phyloP scores from a whole-genome alignment of 192 early-diverging fungal species.

The Chytriomyces hyalinus region DNA sequence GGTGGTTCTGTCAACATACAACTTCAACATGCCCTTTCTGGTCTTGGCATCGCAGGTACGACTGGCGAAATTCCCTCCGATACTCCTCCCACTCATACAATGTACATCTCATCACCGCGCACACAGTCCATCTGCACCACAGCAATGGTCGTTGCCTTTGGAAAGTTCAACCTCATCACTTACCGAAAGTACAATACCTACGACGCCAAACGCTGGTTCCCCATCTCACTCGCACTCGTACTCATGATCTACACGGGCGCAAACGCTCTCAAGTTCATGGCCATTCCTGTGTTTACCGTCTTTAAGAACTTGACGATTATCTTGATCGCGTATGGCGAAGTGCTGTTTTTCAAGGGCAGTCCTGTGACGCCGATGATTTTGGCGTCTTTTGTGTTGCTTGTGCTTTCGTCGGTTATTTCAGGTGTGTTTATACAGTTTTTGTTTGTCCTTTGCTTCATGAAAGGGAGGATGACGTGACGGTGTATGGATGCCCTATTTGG shows the following conservation, averaged over 20 bases:
- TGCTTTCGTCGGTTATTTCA: conserved; percentile 84
- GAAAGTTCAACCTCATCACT: conserved; percentile 33
- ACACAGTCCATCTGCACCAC: conserved; percentile 39
- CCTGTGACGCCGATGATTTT: conserved; percentile 83
- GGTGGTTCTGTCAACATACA: conserved; percentile 52
- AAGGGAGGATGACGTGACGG: conserved; percentile 23
- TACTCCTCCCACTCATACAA: background rate
- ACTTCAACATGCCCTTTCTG: conserved; percentile 59
- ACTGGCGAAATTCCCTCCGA: background rate
- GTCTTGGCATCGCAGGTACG: conserved; percentile 57
- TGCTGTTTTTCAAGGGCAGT: conserved; percentile 76
- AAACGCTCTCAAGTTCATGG: conserved; percentile 89
- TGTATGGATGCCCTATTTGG: background rate
- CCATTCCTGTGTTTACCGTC: conserved; percentile 94
- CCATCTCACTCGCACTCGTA: conserved; percentile 82
- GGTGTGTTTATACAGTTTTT: conserved; percentile 49
- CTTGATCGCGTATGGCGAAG: conserved; percentile 92
- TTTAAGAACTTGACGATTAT: conserved; percentile 99
- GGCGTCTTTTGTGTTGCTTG: conserved; percentile 77
- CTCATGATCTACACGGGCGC: conserved; percentile 98
- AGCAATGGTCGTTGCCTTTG: conserved; percentile 56
- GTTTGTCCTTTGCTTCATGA: conserved; percentile 50
- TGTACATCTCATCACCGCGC: background rate
- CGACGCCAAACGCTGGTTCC: conserved; percentile 67
- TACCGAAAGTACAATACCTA: conserved; percentile 30